Conservation (phyloP, 106 monocot species). For the Posidonia australis region DNA sequence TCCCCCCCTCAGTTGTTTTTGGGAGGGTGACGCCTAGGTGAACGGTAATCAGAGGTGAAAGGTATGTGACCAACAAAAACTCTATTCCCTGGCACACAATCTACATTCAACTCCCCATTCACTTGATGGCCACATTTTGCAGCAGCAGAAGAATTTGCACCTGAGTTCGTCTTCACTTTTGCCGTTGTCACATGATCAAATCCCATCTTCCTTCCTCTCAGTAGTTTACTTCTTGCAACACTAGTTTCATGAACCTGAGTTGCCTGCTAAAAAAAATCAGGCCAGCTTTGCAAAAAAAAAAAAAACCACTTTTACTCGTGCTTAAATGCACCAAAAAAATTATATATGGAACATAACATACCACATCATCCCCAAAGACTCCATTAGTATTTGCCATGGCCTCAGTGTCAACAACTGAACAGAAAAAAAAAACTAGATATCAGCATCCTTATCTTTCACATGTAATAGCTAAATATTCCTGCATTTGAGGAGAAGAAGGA, state of each 20-base stretch:
- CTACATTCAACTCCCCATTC: slow-evolving; percentile 10
- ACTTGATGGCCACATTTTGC: slow-evolving; percentile 12
- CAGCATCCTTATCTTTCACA: background rate
- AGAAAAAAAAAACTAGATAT: background rate
- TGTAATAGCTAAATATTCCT: background rate
- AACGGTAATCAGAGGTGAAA: background rate
- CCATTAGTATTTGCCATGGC: background rate
- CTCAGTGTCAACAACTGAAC: background rate
- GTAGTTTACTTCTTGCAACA: background rate
- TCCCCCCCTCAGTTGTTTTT: slow-evolving; percentile 18
- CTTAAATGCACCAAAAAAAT: background rate
- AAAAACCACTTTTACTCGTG: background rate
- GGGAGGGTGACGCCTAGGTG: background rate
- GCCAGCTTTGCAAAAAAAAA: background rate
- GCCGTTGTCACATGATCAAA: background rate
- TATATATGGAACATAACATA: background rate
- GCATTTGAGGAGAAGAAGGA: background rate
- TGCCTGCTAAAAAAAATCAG: background rate
- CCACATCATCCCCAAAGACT: background rate
- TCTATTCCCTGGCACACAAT: slow-evolving; percentile 1
- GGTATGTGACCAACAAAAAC: background rate
- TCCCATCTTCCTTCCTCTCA: background rate
- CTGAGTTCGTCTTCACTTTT: background rate
- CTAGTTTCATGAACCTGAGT: background rate
- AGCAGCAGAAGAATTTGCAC: slow-evolving; percentile 3